Conservation (phyloP, 495 filamentous ascomycete genomes). For the Mycothermus thermophilus region DNA sequence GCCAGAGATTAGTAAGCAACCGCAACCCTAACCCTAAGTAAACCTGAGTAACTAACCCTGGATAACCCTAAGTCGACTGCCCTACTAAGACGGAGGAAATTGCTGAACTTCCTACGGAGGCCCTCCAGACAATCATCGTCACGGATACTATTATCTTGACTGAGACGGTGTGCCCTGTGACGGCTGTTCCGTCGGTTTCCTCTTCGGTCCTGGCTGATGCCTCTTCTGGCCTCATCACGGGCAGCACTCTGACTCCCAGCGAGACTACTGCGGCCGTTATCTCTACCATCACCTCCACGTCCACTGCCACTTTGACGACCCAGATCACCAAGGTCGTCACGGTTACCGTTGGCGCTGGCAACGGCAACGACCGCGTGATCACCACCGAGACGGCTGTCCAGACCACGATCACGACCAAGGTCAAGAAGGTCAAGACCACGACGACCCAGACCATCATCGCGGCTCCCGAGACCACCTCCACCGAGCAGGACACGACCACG, state of each 20-base stretch:
- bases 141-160: not conserved
- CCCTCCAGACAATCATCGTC: not conserved
- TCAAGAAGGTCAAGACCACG: slow-evolving; percentile 11
- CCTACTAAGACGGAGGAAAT: not conserved
- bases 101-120: not conserved
- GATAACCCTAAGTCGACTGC: no score
- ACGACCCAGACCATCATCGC: not conserved
- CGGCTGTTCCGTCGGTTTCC: not conserved
- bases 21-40: no score
- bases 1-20: not conserved
- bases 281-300: no score
- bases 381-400: slow-evolving; percentile 25
- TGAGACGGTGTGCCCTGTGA: not conserved
- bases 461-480: not conserved
- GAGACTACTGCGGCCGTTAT: no score
- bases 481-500: slow-evolving; percentile 19
- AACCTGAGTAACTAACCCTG: no score
- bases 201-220: not conserved
- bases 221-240: not conserved
- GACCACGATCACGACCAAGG: slow-evolving; percentile 11
- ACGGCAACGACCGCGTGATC: slow-evolving; percentile 17
- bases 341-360: slow-evolving; percentile 26
- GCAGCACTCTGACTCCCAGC: no score
- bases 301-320: no score
- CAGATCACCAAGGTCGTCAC: slow-evolving; percentile 22